A percentile compares a stretch with the other conserved stretches of the same genome.
Evolutionary conservation across 2,329 filamentous ascomycete genomes (phyloP).

Genomic region (Fusarium dlaminii): DNA sequence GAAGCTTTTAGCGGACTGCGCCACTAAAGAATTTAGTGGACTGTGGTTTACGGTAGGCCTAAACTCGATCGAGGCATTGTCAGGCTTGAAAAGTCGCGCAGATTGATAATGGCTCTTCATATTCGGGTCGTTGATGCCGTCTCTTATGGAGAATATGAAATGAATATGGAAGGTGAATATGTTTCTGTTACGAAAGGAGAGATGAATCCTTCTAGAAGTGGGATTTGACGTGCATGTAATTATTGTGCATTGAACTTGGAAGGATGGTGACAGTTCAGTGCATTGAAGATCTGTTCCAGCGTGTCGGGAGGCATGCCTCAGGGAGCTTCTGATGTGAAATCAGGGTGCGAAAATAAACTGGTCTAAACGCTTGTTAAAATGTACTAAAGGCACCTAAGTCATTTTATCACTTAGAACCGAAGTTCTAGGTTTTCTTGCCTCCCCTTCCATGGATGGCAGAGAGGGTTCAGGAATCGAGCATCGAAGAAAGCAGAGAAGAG

Average conservation of each 20-base stretch:
- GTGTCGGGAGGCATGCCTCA: background rate
- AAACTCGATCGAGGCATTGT: constrained; percentile 21
- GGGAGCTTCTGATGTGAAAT: background rate
- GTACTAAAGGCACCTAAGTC: too few species aligned
- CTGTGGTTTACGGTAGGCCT: constrained; percentile 7
- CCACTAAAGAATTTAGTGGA: constrained; percentile 7
- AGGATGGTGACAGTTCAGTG: background rate
- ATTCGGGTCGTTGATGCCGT: background rate
- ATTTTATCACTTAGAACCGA: background rate
- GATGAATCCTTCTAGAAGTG: background rate
- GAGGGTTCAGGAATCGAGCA: background rate
- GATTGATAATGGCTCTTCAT: background rate
- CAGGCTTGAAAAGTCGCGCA: background rate
- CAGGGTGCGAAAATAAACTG: background rate
- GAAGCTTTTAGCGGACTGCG: background rate
- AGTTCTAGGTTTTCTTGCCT: too few species aligned
- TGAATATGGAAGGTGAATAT: background rate
- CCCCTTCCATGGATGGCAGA: too few species aligned
- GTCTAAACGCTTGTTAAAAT: background rate
- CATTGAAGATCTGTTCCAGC: background rate
- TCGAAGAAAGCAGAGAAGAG: background rate
- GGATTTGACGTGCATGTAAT: background rate
- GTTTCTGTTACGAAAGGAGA: background rate
- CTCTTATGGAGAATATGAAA: background rate
- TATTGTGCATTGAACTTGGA: background rate